Percentiles rank a stretch among this genome's conserved stretches.
These are phyloP conservation scores for Penicillium canescens DNA, from an alignment of 495 filamentous ascomycete species.

Conservation along the genomic window DNA sequence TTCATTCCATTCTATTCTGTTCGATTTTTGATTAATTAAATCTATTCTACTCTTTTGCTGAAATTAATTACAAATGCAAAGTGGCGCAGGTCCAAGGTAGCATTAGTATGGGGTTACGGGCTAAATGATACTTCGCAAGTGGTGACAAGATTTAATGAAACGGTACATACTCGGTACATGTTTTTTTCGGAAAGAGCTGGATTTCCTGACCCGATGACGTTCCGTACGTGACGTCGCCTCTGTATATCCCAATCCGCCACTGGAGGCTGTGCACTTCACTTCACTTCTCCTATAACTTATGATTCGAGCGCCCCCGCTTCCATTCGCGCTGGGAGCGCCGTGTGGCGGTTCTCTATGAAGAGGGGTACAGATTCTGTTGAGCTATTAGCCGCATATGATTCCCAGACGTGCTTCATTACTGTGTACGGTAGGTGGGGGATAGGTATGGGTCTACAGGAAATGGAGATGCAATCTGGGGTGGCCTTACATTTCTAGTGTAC, in stretches of 20 bases:
- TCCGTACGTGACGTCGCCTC: constrained; percentile 7
- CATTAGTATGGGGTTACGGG: not conserved
- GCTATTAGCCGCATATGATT: constrained; percentile 1
- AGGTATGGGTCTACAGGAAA: not conserved
- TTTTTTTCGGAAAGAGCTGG: constrained; percentile 8
- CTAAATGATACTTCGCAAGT: not conserved
- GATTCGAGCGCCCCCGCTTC: constrained; percentile 28
- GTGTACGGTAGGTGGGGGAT: constrained; percentile 4
- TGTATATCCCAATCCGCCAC: constrained; percentile 6
- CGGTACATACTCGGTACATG: not conserved
- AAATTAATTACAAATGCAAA: too few relatives aligned
- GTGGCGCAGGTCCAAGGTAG: not conserved
- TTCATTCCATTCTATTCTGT: too few relatives aligned
- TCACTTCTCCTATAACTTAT: constrained; percentile 1
- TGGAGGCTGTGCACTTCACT: constrained; percentile 26
- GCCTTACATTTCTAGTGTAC: not conserved
- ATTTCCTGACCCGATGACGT: constrained; percentile 21
- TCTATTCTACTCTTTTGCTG: too few relatives aligned
- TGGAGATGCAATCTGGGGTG: too few relatives aligned
- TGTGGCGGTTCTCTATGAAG: constrained; percentile 18
- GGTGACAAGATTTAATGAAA: constrained; percentile 24
- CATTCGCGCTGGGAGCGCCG: constrained; percentile 18
- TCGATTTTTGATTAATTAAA: too few relatives aligned
- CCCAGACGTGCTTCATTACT: constrained; percentile 7
- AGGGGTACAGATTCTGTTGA: constrained; percentile 4